Evolutionary conservation across 768 basidiomycete species (phyloP).

Genomic region (Boletus subparvulus): DNA sequence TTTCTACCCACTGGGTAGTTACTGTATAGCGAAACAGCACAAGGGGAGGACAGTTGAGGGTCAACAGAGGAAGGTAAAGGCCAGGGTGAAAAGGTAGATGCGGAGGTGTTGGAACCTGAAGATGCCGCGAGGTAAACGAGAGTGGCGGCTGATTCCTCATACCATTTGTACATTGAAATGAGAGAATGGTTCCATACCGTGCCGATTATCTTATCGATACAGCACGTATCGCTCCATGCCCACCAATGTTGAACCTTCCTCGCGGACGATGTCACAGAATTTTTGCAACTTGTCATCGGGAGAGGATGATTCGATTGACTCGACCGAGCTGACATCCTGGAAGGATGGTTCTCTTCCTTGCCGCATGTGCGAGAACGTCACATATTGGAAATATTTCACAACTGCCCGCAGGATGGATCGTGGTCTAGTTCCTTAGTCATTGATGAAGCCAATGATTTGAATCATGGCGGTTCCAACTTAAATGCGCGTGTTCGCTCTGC

Average conservation of each 20-base stretch:
- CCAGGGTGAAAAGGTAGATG: too few relatives aligned
- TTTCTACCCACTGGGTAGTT: too few relatives aligned
- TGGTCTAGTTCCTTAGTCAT: neutral
- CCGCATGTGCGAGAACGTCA: neutral
- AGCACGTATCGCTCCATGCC: constrained; percentile 4
- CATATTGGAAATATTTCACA: neutral
- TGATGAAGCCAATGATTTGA: neutral
- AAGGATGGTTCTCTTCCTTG: neutral
- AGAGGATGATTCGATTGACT: neutral
- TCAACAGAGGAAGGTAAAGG: too few relatives aligned
- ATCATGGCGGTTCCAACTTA: neutral
- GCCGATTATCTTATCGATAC: neutral
- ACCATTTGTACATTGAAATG: constrained; percentile 10
- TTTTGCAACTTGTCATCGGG: neutral
- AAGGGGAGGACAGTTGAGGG: too few relatives aligned
- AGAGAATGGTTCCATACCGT: neutral
- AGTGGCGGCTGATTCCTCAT: constrained; percentile 4
- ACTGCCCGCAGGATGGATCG: neutral
- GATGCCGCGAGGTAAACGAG: neutral
- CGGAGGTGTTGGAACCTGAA: too few relatives aligned
- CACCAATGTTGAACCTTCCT: neutral
- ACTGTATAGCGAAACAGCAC: too few relatives aligned
- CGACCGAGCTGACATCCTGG: neutral
- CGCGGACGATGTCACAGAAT: neutral
- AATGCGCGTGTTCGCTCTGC: neutral